These are phyloP conservation scores for Pseudopyrenochaeta lycopersici DNA, from an alignment of 2,329 filamentous ascomycete genomes.

Conservation along the genomic window DNA sequence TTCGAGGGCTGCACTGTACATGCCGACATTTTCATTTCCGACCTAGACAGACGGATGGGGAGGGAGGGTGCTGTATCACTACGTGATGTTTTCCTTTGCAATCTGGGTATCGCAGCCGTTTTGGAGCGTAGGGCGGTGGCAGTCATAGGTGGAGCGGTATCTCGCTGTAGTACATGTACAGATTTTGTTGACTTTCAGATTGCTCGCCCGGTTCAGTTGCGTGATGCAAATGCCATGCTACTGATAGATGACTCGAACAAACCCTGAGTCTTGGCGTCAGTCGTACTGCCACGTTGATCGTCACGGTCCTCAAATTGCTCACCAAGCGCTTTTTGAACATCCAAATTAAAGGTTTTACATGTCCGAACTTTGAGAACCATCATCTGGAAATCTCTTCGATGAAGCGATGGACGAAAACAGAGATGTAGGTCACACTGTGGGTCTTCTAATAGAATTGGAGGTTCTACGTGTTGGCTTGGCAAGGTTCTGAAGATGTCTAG, in stretches of 20 bases:
- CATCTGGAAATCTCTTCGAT: too few species aligned
- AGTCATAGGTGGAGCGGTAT: conserved; percentile 29
- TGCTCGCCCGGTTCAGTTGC: background rate
- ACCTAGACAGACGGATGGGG: conserved; percentile 29
- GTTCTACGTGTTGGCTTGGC: background rate
- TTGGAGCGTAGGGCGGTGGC: conserved; percentile 14
- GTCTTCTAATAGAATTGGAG: too few species aligned
- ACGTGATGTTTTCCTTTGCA: conserved; percentile 33
- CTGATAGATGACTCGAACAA: background rate
- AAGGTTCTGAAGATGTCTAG: too few species aligned
- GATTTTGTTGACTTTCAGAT: conserved; percentile 20
- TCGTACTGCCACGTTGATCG: too few species aligned
- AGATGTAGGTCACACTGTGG: too few species aligned
- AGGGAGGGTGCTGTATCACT: conserved; percentile 36
- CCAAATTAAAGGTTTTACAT: too few species aligned
- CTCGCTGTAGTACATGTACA: conserved; percentile 42
- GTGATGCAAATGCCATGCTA: background rate
- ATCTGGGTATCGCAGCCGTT: conserved; percentile 14
- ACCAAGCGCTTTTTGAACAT: too few species aligned
- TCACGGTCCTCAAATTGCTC: too few species aligned
- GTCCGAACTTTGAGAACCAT: too few species aligned
- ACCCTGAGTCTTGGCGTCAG: too few species aligned
- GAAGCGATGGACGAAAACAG: too few species aligned
- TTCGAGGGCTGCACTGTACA: conserved; percentile 25
- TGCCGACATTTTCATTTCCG: conserved; percentile 31